These are phyloP conservation scores for Blastomyces emzantsi DNA, from an alignment of 2,329 filamentous ascomycete species.

Conservation along the genomic window DNA sequence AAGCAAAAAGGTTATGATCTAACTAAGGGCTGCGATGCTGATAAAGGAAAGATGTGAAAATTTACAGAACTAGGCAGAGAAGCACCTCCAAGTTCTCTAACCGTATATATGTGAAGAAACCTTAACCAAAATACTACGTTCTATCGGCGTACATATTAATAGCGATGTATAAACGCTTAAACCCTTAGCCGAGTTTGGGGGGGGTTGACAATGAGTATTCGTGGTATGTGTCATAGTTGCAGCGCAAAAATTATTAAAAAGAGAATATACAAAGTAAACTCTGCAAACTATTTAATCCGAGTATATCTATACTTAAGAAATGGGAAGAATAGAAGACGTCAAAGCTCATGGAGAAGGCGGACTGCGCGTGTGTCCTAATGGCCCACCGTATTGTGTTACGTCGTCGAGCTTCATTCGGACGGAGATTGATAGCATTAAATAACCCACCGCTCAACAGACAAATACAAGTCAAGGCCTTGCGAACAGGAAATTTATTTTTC, in stretches of 20 bases:
- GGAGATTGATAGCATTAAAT: not conserved
- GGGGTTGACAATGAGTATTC: too few species aligned
- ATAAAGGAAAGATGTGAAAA: not conserved
- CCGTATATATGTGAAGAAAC: too few species aligned
- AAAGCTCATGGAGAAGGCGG: not conserved
- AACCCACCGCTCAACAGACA: not conserved
- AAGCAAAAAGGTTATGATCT: conserved; percentile 27
- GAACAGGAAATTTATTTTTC: not conserved
- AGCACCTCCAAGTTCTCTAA: not conserved
- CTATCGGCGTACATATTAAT: not conserved
- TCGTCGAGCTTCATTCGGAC: not conserved
- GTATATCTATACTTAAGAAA: not conserved
- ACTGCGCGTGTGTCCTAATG: not conserved
- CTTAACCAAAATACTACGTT: too few species aligned
- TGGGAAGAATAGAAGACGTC: too few species aligned
- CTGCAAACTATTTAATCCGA: not conserved
- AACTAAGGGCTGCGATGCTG: conserved; percentile 2
- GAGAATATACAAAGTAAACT: not conserved
- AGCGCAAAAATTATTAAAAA: not conserved
- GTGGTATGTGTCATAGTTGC: too few species aligned
- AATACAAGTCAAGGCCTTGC: not conserved
- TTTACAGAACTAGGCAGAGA: not conserved
- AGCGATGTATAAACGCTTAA: too few species aligned
- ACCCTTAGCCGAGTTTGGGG: too few species aligned
- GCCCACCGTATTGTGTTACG: not conserved